These are phyloP conservation scores for Aspergillus vadensis DNA, from an alignment of 2,329 filamentous ascomycete species.

Conservation along the genomic window DNA sequence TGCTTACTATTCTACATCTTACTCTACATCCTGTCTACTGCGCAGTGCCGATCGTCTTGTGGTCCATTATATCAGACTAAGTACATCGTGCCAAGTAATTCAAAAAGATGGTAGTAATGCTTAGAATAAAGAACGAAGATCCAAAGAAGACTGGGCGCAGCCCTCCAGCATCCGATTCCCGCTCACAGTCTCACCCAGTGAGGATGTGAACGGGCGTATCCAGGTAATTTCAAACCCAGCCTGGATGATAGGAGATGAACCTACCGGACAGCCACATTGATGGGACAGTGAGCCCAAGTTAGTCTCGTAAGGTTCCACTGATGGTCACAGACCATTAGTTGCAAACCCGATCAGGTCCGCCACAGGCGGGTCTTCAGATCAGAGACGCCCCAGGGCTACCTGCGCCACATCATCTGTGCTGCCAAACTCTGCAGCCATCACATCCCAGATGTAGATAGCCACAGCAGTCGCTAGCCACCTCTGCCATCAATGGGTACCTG, in stretches of 20 bases:
- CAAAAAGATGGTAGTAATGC: constrained; percentile 18
- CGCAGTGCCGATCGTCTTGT: background rate
- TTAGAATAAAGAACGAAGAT: constrained; percentile 19
- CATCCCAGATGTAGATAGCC: constrained; percentile 40
- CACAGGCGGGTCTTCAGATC: constrained; percentile 28
- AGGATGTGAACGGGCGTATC: constrained; percentile 34
- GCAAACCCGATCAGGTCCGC: constrained; percentile 33
- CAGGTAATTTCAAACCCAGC: constrained; percentile 45
- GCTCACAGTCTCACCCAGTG: constrained; percentile 26
- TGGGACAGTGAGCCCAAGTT: background rate
- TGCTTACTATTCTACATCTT: too few relatives aligned
- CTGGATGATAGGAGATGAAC: constrained; percentile 58
- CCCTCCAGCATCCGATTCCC: constrained; percentile 58
- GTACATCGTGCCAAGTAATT: constrained; percentile 25
- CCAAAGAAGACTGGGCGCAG: constrained; percentile 31
- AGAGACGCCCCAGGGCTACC: background rate
- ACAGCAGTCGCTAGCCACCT: constrained; percentile 29
- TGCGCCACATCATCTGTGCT: background rate
- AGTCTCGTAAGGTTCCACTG: constrained; percentile 12
- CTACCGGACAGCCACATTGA: constrained; percentile 37
- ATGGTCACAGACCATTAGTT: constrained; percentile 39
- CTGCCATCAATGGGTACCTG: constrained; percentile 28
- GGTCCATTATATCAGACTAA: constrained; percentile 21
- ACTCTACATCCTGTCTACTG: background rate
- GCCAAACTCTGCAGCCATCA: constrained; percentile 23